Percentiles rank a stretch among this genome's conserved stretches.
Conservation (phyloP, 1,284 basidiomycete genomes). For the Melampsora occidentalis region DNA sequence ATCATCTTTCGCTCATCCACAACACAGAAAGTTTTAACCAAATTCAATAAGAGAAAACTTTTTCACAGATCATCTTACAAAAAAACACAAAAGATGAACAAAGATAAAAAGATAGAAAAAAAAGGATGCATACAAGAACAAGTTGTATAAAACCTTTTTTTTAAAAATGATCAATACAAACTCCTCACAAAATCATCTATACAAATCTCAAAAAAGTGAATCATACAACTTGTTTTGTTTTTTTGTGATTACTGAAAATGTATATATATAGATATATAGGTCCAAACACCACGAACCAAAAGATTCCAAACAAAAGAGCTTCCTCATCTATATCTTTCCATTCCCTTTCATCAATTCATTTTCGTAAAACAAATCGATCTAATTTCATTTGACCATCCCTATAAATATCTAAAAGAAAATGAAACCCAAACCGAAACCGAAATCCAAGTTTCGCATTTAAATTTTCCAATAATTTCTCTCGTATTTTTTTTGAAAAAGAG, state of each 20-base stretch:
- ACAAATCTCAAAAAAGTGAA: neutral
- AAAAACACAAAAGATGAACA: neutral
- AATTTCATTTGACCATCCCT: slow-evolving; percentile 8
- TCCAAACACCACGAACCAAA: too few relatives aligned
- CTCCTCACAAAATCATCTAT: neutral
- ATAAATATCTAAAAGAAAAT: neutral
- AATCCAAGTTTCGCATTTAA: neutral
- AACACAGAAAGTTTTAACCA: too few relatives aligned
- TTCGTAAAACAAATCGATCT: neutral
- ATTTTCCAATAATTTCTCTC: neutral
- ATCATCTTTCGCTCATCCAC: too few relatives aligned
- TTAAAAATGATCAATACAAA: too few relatives aligned
- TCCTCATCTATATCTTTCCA: too few relatives aligned
- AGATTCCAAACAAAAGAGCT: too few relatives aligned
- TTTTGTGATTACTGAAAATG: neutral
- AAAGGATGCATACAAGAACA: too few relatives aligned
- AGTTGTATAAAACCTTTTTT: too few relatives aligned
- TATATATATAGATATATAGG: neutral
- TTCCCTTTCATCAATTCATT: neutral
- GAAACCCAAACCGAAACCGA: neutral
- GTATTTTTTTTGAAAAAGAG: too few relatives aligned
- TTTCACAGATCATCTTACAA: neutral
- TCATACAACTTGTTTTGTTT: neutral
- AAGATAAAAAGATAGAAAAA: neutral
- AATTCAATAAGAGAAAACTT: neutral